phyloP scores from a whole-genome alignment of 768 basidiomycete species.

The Mycena venus region DNA sequence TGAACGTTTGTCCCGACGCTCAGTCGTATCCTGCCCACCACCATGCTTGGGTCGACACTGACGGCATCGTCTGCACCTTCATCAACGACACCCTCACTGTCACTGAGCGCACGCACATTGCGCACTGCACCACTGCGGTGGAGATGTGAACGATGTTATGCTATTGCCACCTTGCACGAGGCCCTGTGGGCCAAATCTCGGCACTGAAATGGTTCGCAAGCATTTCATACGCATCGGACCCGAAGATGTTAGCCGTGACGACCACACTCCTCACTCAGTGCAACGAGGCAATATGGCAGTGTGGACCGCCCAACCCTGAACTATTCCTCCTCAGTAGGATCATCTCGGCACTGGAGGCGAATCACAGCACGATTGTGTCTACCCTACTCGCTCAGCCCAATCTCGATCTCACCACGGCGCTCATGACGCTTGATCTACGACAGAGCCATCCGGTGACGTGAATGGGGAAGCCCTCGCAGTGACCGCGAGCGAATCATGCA shows the following conservation, averaged over 20 bases:
- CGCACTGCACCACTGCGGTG: neutral
- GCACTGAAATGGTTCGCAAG: neutral
- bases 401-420: neutral
- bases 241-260: neutral
- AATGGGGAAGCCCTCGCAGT: no score
- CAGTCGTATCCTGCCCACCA: neutral
- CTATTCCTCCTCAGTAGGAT: no score
- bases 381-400: neutral
- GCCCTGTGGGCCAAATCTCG: neutral
- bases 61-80: neutral
- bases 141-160: neutral
- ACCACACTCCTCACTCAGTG: neutral
- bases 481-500: no score
- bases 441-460: neutral
- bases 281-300: neutral
- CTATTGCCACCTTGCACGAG: neutral
- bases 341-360: neutral
- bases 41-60: neutral
- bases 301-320: neutral
- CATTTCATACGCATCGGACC: neutral
- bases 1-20: neutral
- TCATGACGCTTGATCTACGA: neutral
- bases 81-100: neutral
- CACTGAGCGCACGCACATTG: neutral
- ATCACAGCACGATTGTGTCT: neutral